Conservation (phyloP, 2,329 filamentous ascomycete species). For the Diaporthe destruens region DNA sequence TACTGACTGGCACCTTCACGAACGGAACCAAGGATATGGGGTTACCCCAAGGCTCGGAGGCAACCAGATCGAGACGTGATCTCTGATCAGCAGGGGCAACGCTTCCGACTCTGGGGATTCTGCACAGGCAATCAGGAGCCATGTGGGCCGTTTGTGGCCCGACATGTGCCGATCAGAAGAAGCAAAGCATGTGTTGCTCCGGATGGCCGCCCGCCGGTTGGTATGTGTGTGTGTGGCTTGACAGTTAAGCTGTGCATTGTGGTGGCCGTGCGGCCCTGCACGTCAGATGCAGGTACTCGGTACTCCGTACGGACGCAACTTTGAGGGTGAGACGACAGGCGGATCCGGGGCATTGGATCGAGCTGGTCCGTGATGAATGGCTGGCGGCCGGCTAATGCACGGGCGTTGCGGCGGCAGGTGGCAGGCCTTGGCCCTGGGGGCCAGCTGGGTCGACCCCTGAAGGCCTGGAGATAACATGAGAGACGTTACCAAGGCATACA, state of each 20-base stretch:
- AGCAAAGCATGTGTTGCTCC: not conserved
- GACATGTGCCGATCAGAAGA: slow-evolving; percentile 18
- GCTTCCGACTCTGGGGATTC: slow-evolving; percentile 1
- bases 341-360: slow-evolving; percentile 27
- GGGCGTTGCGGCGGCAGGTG: slow-evolving; percentile 9
- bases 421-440: slow-evolving; percentile 19
- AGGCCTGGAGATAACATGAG: slow-evolving; percentile 16
- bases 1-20: not conserved
- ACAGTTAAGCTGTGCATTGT: too few species aligned
- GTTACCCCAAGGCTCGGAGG: not conserved
- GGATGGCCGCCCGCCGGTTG: not conserved
- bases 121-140: not conserved
- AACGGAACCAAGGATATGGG: not conserved
- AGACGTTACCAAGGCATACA: not conserved
- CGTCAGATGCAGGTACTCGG: slow-evolving; percentile 23
- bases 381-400: not conserved
- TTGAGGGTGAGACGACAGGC: slow-evolving; percentile 22
- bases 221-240: not conserved
- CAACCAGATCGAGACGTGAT: not conserved
- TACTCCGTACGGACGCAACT: slow-evolving; percentile 12
- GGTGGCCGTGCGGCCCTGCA: slow-evolving; percentile 5
- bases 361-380: not conserved
- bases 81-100: slow-evolving; percentile 23
- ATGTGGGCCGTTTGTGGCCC: slow-evolving; percentile 15
- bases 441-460: slow-evolving; percentile 24